Percentiles rank a stretch among this genome's conserved stretches.
Conservation (phyloP, 768 basidiomycete species). For the Trametes meyenii region DNA sequence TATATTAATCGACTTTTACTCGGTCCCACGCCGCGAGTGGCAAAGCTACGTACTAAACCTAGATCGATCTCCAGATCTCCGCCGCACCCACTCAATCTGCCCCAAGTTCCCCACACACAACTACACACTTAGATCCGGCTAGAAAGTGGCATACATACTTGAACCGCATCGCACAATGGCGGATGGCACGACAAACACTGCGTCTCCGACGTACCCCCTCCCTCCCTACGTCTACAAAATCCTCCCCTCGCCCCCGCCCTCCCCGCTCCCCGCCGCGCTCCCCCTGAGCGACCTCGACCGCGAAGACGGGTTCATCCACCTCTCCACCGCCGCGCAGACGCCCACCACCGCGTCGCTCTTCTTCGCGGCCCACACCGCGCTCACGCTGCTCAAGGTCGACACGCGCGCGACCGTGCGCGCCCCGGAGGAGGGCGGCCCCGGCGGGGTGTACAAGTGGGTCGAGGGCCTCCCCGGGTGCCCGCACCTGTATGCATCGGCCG, state of each 20-base stretch:
- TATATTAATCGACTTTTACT: too few species aligned
- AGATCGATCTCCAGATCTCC: too few species aligned
- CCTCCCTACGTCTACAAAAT: conserved; percentile 69
- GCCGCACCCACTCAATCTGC: too few species aligned
- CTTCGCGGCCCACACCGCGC: conserved; percentile 35
- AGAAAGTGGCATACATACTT: background rate
- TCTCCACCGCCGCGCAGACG: conserved; percentile 43
- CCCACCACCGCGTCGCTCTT: conserved; percentile 43
- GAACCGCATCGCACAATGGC: background rate
- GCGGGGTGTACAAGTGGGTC: conserved; percentile 33
- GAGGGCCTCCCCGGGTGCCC: conserved; percentile 25
- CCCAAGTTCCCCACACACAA: too few species aligned
- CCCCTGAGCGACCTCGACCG: conserved; percentile 43
- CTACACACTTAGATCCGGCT: too few species aligned
- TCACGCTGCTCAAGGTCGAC: conserved; percentile 34
- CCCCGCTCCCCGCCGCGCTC: conserved; percentile 40
- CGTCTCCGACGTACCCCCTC: conserved; percentile 6
- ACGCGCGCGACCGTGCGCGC: conserved; percentile 24
- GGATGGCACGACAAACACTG: background rate
- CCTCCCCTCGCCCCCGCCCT: conserved; percentile 45
- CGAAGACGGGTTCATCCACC: conserved; percentile 50
- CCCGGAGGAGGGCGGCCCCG: conserved; percentile 26
- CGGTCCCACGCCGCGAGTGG: too few species aligned
- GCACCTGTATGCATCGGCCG: conserved; percentile 28
- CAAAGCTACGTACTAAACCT: too few species aligned